These are phyloP conservation scores for Metarhizium brunneum DNA, from an alignment of 2,329 filamentous ascomycete genomes.

Conservation along the genomic window DNA sequence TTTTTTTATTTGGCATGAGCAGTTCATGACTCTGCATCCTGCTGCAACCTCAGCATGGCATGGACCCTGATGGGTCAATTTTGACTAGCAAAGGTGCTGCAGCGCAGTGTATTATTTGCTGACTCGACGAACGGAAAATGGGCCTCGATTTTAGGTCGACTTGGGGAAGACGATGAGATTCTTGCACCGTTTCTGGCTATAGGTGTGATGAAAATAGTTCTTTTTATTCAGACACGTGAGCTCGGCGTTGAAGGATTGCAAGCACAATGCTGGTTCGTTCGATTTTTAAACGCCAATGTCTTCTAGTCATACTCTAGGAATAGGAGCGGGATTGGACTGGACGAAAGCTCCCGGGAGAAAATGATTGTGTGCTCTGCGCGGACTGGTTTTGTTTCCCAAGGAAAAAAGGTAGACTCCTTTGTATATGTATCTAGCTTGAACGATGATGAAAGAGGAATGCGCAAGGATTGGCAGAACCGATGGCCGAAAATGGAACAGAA, in stretches of 20 bases:
- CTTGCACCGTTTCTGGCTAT: neutral
- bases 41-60: neutral
- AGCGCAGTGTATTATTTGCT: neutral
- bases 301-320: neutral
- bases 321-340: neutral
- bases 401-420: neutral
- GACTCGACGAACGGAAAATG: neutral
- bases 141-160: neutral
- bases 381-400: too few relatives aligned
- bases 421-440: neutral
- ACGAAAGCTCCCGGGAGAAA: neutral
- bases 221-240: neutral
- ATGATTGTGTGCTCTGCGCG: neutral
- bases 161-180: neutral
- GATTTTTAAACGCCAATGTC: neutral
- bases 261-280: neutral
- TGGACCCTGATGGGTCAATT: neutral
- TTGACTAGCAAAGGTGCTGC: neutral
- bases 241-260: constrained; percentile 1
- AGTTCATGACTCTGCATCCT: neutral
- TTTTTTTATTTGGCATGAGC: neutral
- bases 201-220: neutral
- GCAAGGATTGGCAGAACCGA: too few relatives aligned
- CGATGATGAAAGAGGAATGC: neutral
- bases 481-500: too few relatives aligned